phyloP scores from a whole-genome alignment of 2,329 filamentous ascomycete species.

The Plenodomus biglobosus region DNA sequence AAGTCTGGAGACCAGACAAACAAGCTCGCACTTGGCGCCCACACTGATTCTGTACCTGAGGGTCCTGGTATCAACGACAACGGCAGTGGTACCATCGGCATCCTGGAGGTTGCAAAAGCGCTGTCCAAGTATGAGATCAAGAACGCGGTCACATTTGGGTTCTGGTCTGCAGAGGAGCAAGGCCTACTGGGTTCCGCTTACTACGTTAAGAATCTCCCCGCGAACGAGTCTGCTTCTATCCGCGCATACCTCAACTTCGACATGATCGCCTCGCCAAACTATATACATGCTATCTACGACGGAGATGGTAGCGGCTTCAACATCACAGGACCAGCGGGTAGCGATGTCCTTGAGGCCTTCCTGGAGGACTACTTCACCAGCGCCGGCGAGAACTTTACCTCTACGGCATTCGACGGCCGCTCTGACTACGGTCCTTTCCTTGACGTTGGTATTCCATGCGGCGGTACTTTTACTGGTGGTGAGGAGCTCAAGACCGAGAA shows the following conservation, averaged over 20 bases:
- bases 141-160: slow-evolving; percentile 46
- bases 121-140: slow-evolving; percentile 43
- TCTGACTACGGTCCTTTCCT: slow-evolving; percentile 45
- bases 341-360: slow-evolving; percentile 34
- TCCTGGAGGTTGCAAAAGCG: slow-evolving; percentile 43
- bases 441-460: slow-evolving; percentile 38
- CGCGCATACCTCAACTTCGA: slow-evolving; percentile 49
- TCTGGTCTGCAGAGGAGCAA: slow-evolving; percentile 45
- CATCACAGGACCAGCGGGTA: slow-evolving; percentile 36
- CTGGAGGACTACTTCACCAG: slow-evolving; percentile 38
- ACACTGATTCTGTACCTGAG: slow-evolving; percentile 41
- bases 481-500: slow-evolving; percentile 44
- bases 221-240: slow-evolving; percentile 35
- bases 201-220: slow-evolving; percentile 33
- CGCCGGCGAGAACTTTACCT: slow-evolving; percentile 31
- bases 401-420: slow-evolving; percentile 42
- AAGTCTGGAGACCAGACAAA: slow-evolving; percentile 41
- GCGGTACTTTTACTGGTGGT: slow-evolving; percentile 44
- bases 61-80: slow-evolving; percentile 49
- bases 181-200: slow-evolving; percentile 42
- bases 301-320: slow-evolving; percentile 41
- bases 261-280: slow-evolving; percentile 46
- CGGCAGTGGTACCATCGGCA: slow-evolving; percentile 41
- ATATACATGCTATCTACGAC: slow-evolving; percentile 41
- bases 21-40: slow-evolving; percentile 41